A percentile compares a stretch with the other conserved stretches of the same genome.
phyloP scores from a whole-genome alignment of 2,329 filamentous ascomycete species.

The Ceratocystis huliohia region DNA sequence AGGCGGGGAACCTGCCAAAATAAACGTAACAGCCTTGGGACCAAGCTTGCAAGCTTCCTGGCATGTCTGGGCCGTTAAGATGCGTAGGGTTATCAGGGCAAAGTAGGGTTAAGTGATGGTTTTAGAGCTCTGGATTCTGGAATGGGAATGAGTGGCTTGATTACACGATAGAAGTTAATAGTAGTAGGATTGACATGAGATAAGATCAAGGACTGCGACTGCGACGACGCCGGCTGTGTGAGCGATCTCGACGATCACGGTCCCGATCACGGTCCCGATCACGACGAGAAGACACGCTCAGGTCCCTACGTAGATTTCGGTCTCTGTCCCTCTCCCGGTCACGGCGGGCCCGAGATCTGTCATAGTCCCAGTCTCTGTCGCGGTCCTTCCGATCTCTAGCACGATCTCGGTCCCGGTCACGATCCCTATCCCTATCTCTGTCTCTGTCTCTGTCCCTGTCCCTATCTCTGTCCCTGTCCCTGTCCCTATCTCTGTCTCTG shows the following conservation, averaged over 20 bases:
- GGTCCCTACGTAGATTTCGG: conserved; percentile 4
- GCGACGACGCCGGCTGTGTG: conserved; percentile 11
- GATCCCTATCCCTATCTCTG: conserved; percentile 25
- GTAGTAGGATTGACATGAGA: neutral
- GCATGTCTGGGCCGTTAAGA: neutral
- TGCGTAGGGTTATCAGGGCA: too few species aligned
- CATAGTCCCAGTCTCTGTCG: conserved; percentile 25
- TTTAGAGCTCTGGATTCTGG: neutral
- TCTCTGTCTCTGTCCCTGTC: conserved; percentile 26
- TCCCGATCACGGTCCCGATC: conserved; percentile 15
- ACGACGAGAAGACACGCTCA: conserved; percentile 11
- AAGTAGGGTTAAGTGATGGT: too few species aligned
- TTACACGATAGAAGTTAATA: neutral
- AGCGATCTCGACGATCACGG: conserved; percentile 11
- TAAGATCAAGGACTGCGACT: conserved; percentile 7
- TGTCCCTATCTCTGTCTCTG: conserved; percentile 25
- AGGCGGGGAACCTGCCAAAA: neutral
- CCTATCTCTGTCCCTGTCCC: conserved; percentile 26
- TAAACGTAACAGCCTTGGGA: neutral
- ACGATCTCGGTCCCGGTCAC: conserved; percentile 22
- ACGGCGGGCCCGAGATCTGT: conserved; percentile 24
- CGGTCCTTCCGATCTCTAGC: conserved; percentile 19
- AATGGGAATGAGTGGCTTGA: neutral
- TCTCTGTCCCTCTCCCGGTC: conserved; percentile 20
- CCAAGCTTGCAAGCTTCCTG: neutral